Percentiles rank a stretch among this genome's conserved stretches.
Evolutionary conservation across 305 asterid genomes (phyloP).

Genomic region (Solanum hybrid): DNA sequence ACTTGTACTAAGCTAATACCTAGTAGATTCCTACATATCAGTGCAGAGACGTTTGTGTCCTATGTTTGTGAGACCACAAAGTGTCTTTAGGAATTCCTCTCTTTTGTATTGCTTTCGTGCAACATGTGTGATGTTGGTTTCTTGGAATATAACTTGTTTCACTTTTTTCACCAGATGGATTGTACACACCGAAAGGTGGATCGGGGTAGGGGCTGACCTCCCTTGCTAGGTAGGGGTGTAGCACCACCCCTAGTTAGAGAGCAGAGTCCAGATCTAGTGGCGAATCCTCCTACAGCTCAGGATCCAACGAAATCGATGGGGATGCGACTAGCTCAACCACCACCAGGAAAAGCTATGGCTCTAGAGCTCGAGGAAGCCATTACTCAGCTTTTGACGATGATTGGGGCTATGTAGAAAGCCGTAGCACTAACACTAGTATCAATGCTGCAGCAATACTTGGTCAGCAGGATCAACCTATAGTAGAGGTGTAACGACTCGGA

Average conservation of each 20-base stretch:
- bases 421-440: background rate
- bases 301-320: background rate
- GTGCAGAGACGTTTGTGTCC: background rate
- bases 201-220: background rate
- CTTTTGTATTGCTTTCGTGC: too few species aligned
- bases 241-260: background rate
- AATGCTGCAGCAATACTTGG: background rate
- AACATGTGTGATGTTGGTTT: background rate
- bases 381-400: background rate
- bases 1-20: background rate
- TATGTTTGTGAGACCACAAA: background rate
- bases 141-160: background rate
- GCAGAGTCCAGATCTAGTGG: background rate
- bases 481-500: too few species aligned
- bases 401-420: background rate
- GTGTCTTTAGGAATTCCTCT: background rate
- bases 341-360: background rate
- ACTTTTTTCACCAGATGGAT: background rate
- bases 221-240: background rate
- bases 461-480: background rate
- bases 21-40: background rate
- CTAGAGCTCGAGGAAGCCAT: background rate
- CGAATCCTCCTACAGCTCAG: background rate
- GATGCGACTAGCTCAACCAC: background rate
- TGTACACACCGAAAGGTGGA: background rate